Conservation (phyloP, 129 eudicot genomes). For the Apium graveolens region DNA sequence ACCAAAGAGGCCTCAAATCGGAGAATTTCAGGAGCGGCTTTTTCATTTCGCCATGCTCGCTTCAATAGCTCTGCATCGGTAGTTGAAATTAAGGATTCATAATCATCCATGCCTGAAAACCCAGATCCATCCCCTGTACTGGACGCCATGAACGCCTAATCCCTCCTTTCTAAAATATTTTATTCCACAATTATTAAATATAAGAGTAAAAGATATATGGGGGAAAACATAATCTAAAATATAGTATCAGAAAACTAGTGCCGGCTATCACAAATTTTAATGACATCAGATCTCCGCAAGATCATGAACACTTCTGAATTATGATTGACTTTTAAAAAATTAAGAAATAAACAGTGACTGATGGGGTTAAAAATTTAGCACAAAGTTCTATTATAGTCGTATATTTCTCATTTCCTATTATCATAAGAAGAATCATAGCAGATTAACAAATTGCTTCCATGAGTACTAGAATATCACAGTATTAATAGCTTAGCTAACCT, state of each 20-base stretch:
- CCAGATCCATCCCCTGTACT: conserved; percentile 32
- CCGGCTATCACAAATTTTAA: too few species aligned
- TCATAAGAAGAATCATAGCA: background rate
- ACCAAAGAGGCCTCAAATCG: conserved; percentile 46
- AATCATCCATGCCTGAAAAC: conserved; percentile 33
- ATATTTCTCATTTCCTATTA: background rate
- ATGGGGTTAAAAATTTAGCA: background rate
- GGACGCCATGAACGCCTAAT: conserved; percentile 30
- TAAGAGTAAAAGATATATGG: background rate
- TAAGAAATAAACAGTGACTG: too few species aligned
- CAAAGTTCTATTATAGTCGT: background rate
- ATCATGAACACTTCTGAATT: too few species aligned
- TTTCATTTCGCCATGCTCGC: conserved; percentile 84
- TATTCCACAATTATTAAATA: background rate
- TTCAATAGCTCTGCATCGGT: conserved; percentile 74
- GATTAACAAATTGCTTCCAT: background rate
- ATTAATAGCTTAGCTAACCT: background rate
- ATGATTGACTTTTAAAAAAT: too few species aligned
- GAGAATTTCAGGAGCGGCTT: conserved; percentile 77
- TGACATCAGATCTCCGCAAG: background rate
- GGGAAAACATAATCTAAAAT: too few species aligned
- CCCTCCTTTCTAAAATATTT: background rate
- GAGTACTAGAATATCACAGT: background rate
- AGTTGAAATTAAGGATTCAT: conserved; percentile 59
- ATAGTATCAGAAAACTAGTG: background rate